Evolutionary conservation across 2,329 filamentous ascomycete species (phyloP), one percentile per base, ranked within the genome.

Genomic region (Ceratocystis eucalypticola): DNA sequence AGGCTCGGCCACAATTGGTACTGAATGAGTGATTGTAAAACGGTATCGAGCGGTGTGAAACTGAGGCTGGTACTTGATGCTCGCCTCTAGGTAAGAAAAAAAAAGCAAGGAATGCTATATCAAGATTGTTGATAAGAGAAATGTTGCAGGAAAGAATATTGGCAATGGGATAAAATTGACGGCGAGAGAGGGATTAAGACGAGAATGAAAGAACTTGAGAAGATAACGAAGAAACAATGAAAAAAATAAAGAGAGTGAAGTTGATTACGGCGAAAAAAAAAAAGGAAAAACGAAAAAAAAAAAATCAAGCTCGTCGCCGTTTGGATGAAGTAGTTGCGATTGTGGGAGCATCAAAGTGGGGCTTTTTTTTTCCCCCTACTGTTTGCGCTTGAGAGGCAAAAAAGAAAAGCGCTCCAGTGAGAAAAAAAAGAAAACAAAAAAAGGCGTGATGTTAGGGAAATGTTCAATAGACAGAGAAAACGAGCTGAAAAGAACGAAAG

Each of bases 81-180:
- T 59, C 8, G 28, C 4, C 6, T 28, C 55, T 28, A 62, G 22
- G 2, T 6, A 46, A 48, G 5, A 48, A 62, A 48, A 62, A 45
- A 46, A 48, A 10, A n/a, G 41, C 61, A 2, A 10, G 46, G 44
- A 46, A 59, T 37, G 30, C 28, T 37, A 28, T 59, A 59, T 59
- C 55, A 59, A 59, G 55, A 59, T 30, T 33, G 48, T n/a, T 59
- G 55, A 59, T 46, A 64, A 64, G 44, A 37, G n/a, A 64, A 37
- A 53, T 12, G 4, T 28, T 10, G 17, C 15, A 30, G 44, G 4
- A 33, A 20, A 22, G 37, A 64, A n/a, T 33, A 48, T n/a, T 28
- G 44, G 25, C 44, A 48, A 28, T 10, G 12, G 10, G 30, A 62
- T 37, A 62, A 37, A 44, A 61, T 20, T 10, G 44, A 15, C 22